Conservation (phyloP, 192 early-diverging fungal species). For the Rhizoclosmatium globosum region DNA sequence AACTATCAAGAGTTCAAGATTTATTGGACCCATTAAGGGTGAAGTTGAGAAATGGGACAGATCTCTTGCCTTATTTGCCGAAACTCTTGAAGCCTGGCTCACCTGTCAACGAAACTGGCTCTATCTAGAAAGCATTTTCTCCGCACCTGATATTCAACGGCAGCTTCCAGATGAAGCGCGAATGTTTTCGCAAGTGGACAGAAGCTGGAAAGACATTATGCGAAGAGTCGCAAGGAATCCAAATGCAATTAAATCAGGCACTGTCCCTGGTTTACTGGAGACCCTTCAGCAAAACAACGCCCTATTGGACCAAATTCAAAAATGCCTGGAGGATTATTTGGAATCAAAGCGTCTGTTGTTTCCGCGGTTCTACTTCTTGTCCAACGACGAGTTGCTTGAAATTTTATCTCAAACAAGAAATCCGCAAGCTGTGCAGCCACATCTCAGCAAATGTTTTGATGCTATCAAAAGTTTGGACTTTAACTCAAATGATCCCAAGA, state of each 20-base stretch:
- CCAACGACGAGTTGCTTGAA: slow-evolving; percentile 72
- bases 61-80: slow-evolving; percentile 61
- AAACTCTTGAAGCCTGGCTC: slow-evolving; percentile 67
- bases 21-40: slow-evolving; percentile 65
- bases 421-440: slow-evolving; percentile 70
- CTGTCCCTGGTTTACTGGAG: slow-evolving; percentile 63
- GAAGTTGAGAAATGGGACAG: slow-evolving; percentile 71
- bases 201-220: slow-evolving; percentile 71
- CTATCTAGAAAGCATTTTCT: slow-evolving; percentile 69
- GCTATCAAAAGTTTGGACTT: slow-evolving; percentile 69
- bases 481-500: slow-evolving; percentile 61
- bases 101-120: slow-evolving; percentile 70
- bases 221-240: slow-evolving; percentile 64
- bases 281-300: slow-evolving; percentile 67
- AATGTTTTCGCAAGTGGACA: slow-evolving; percentile 68
- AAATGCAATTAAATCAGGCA: slow-evolving; percentile 71
- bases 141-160: slow-evolving; percentile 69
- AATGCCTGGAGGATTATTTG: slow-evolving; percentile 70
- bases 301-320: slow-evolving; percentile 69
- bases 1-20: slow-evolving; percentile 65
- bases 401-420: slow-evolving; percentile 69
- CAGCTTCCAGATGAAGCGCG: slow-evolving; percentile 71
- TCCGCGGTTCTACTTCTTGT: slow-evolving; percentile 70
- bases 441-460: slow-evolving; percentile 70
- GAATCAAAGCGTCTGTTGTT: slow-evolving; percentile 68